Conservation (phyloP, 805 yeast genomes). For the Blastobotrys mokoenaii region DNA sequence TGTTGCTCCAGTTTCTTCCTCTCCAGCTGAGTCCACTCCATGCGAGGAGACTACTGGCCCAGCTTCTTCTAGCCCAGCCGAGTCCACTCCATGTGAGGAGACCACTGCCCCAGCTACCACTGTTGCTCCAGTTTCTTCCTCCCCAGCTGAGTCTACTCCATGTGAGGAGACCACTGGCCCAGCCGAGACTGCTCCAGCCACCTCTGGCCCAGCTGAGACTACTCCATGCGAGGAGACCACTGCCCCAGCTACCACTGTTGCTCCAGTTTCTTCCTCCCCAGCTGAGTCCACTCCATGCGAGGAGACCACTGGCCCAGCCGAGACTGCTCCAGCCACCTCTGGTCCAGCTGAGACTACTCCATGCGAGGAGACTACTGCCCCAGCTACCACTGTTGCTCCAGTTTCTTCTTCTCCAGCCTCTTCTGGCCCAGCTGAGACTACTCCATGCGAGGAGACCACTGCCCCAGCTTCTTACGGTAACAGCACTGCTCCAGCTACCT, state of each 20-base stretch:
- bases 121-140: constrained; percentile 2
- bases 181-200: background rate
- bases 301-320: no score
- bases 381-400: constrained; percentile 3
- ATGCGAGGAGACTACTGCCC: constrained; percentile 2
- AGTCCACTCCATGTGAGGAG: background rate
- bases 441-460: constrained; percentile 2
- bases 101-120: background rate
- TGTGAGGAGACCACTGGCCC: background rate
- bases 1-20: constrained; percentile 1
- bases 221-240: background rate
- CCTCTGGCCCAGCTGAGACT: constrained; percentile 1
- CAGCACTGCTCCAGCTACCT: constrained; percentile 2
- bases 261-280: constrained; percentile 1
- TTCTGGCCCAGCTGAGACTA: background rate
- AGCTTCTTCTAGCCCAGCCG: constrained; percentile 1
- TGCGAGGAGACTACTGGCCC: background rate
- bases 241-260: constrained; percentile 3
- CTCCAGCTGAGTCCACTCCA: constrained; percentile 3
- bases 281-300: constrained; percentile 3
- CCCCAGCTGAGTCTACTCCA: background rate
- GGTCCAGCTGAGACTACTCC: constrained; percentile 3
- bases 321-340: constrained; percentile 3
- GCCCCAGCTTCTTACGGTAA: background rate
- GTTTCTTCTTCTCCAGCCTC: constrained; percentile 2